Conservation (phyloP, 192 early-diverging fungal genomes). For the Rhizophagus prolifer region DNA sequence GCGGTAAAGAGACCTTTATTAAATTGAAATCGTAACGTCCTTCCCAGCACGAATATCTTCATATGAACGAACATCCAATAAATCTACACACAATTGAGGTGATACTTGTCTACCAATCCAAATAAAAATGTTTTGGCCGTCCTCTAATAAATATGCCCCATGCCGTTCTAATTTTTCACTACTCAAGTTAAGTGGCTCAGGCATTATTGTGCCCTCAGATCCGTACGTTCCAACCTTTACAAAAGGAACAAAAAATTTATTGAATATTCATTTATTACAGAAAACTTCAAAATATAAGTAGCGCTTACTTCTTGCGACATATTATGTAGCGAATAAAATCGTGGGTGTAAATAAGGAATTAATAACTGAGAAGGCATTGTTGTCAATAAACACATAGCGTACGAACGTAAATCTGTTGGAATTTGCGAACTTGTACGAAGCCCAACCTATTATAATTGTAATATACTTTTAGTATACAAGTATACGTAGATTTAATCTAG, state of each 20-base stretch:
- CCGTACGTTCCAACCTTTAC: constrained; percentile 51
- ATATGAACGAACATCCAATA: constrained; percentile 78
- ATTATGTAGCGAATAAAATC: constrained; percentile 82
- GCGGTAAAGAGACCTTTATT: constrained; percentile 63
- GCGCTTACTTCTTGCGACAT: constrained; percentile 64
- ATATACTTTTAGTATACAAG: neutral
- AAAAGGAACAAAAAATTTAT: neutral
- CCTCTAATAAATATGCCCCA: constrained; percentile 86
- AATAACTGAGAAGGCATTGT: constrained; percentile 80
- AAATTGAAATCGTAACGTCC: constrained; percentile 33
- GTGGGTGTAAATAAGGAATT: constrained; percentile 69
- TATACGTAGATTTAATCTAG: neutral
- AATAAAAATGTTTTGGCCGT: constrained; percentile 80
- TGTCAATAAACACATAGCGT: constrained; percentile 74
- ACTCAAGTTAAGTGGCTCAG: constrained; percentile 74
- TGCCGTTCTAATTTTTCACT: constrained; percentile 82
- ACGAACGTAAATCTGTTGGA: constrained; percentile 78
- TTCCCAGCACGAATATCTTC: constrained; percentile 77
- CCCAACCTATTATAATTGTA: constrained; percentile 40
- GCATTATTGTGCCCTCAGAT: constrained; percentile 68
- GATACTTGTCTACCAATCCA: constrained; percentile 84
- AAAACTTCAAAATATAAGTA: neutral
- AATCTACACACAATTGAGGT: constrained; percentile 68
- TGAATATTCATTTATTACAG: neutral
- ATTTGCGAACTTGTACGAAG: constrained; percentile 66